Evolutionary conservation across 208 protist genomes (phyloP).

Genomic region (Balamuthia mandrillaris): DNA sequence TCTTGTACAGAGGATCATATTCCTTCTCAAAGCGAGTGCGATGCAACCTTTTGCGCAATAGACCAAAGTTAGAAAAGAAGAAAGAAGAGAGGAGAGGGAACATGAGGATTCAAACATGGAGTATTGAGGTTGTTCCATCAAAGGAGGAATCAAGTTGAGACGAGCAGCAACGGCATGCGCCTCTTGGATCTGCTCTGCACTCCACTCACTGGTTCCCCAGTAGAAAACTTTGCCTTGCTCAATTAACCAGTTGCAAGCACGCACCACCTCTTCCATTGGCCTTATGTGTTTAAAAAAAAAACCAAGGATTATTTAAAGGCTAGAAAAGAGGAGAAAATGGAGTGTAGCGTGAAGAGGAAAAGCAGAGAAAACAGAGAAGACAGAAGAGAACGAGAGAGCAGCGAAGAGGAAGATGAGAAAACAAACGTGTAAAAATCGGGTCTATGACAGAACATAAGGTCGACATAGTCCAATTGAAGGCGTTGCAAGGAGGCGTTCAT

Average conservation of each 20-base stretch:
- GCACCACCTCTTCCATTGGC: constrained; percentile 58
- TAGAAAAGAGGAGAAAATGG: too few species aligned
- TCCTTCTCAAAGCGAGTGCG: constrained; percentile 37
- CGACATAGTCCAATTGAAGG: constrained; percentile 40
- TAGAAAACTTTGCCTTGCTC: constrained; percentile 60
- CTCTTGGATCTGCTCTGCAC: constrained; percentile 47
- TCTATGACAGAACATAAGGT: constrained; percentile 38
- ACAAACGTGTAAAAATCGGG: too few species aligned
- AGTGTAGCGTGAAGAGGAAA: too few species aligned
- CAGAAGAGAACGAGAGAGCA: too few species aligned
- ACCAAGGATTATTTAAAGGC: too few species aligned
- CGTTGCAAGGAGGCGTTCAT: constrained; percentile 14
- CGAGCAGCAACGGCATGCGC: constrained; percentile 38
- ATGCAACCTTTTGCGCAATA: not conserved
- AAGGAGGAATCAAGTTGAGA: constrained; percentile 30
- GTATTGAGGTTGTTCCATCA: constrained; percentile 56
- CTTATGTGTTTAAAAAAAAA: too few species aligned
- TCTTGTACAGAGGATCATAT: constrained; percentile 42
- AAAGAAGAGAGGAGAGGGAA: not conserved
- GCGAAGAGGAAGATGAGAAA: too few species aligned
- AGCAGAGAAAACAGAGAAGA: too few species aligned
- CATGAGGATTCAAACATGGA: constrained; percentile 49
- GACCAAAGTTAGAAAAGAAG: not conserved
- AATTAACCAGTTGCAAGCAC: constrained; percentile 51
- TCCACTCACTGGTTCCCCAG: constrained; percentile 66